Percentiles rank a stretch among this genome's conserved stretches.
phyloP scores from a whole-genome alignment of 768 basidiomycete species.

The Lactifluus volemus region DNA sequence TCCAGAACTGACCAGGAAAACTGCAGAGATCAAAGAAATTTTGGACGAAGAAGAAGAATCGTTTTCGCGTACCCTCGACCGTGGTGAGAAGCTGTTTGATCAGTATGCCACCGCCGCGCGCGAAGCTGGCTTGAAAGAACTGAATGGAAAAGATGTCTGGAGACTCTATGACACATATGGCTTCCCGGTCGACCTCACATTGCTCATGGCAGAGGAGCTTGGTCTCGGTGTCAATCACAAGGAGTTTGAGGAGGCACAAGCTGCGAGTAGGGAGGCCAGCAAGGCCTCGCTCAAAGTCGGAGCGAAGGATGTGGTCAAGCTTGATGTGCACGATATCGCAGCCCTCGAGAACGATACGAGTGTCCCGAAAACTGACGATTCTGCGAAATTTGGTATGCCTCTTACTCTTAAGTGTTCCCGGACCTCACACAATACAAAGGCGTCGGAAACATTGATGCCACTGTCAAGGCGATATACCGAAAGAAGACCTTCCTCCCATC shows the following conservation, averaged over 20 bases:
- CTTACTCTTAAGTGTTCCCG: background rate
- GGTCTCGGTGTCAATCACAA: conserved; percentile 75
- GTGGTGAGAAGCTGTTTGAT: conserved; percentile 94
- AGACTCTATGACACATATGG: conserved; percentile 96
- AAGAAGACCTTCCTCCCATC: conserved; percentile 65
- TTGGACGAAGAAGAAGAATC: conserved; percentile 97
- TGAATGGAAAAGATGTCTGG: conserved; percentile 94
- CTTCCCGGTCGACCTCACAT: conserved; percentile 94
- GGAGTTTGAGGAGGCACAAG: conserved; percentile 86
- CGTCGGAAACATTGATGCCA: conserved; percentile 67
- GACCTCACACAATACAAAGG: conserved; percentile 36
- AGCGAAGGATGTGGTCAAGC: conserved; percentile 61
- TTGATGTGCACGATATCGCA: conserved; percentile 94
- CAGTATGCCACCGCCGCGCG: conserved; percentile 68
- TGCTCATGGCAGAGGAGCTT: conserved; percentile 94
- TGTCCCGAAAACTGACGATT: conserved; percentile 91
- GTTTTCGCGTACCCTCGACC: conserved; percentile 93
- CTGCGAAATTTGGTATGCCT: conserved; percentile 76
- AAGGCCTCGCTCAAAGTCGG: conserved; percentile 74
- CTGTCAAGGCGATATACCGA: conserved; percentile 78
- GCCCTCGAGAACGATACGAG: conserved; percentile 65
- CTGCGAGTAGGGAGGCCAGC: conserved; percentile 83
- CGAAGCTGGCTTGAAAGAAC: conserved; percentile 50
- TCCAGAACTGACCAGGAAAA: conserved; percentile 84
- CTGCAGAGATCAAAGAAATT: conserved; percentile 84